phyloP scores from a whole-genome alignment of 2,329 filamentous ascomycete species.

The Lachnellula subtilissima region DNA sequence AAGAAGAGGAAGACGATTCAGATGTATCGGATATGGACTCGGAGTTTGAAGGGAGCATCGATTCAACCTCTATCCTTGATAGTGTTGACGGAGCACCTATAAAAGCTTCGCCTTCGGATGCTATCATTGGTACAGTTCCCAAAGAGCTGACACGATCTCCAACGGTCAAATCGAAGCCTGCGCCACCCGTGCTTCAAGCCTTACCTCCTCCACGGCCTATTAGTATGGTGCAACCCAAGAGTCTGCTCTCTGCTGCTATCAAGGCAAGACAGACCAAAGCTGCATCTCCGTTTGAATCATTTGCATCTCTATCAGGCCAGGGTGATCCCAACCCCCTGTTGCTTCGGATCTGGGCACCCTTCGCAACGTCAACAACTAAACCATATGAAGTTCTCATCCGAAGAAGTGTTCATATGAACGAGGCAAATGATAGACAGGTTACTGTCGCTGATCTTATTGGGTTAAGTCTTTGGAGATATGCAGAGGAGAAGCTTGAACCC shows the following conservation, averaged over 20 bases:
- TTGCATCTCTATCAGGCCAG: slow-evolving; percentile 71
- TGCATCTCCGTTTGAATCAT: slow-evolving; percentile 69
- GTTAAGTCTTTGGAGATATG: slow-evolving; percentile 71
- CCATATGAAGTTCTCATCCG: slow-evolving; percentile 69
- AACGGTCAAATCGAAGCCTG: slow-evolving; percentile 58
- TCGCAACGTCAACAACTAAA: slow-evolving; percentile 58
- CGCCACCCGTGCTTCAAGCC: slow-evolving; percentile 54
- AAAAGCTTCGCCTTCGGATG: slow-evolving; percentile 51
- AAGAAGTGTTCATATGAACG: slow-evolving; percentile 63
- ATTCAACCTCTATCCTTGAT: slow-evolving; percentile 40
- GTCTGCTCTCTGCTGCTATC: slow-evolving; percentile 66
- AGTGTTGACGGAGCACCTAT: slow-evolving; percentile 47
- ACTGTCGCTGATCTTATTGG: slow-evolving; percentile 79
- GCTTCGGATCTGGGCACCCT: slow-evolving; percentile 73
- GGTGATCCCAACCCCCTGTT: slow-evolving; percentile 72
- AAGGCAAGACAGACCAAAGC: slow-evolving; percentile 67
- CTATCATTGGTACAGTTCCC: slow-evolving; percentile 60
- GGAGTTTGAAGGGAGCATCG: slow-evolving; percentile 62
- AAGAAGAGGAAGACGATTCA: slow-evolving; percentile 50
- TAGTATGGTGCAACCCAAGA: slow-evolving; percentile 65
- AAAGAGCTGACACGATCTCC: slow-evolving; percentile 57
- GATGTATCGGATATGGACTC: slow-evolving; percentile 59
- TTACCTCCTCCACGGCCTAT: slow-evolving; percentile 65
- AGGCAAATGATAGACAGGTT: slow-evolving; percentile 56
- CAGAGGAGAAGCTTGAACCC: slow-evolving; percentile 70